These are phyloP conservation scores for Plasmodium blacklocki DNA, from an alignment of 169 alveolate species.

Conservation along the genomic window DNA sequence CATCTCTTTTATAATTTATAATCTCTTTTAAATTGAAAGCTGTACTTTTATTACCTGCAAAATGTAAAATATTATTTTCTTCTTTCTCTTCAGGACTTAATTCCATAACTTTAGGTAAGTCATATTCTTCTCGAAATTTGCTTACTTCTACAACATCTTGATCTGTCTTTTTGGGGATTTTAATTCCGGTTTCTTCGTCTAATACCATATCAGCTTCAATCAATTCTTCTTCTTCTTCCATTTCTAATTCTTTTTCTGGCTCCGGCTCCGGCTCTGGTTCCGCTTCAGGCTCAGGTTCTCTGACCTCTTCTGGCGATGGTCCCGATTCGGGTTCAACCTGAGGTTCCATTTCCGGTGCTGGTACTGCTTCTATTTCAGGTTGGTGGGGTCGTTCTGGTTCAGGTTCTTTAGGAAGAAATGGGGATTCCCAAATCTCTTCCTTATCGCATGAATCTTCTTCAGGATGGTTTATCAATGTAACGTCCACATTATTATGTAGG, in stretches of 20 bases:
- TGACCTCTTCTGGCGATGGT: not conserved
- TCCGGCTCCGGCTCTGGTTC: not conserved
- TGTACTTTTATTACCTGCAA: conserved; percentile 12
- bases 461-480: not conserved
- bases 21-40: conserved; percentile 16
- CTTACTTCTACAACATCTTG: not conserved
- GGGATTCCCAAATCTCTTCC: not conserved
- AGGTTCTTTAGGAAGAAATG: conserved; percentile 1
- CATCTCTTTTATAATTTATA: conserved; percentile 12
- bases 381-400: not conserved
- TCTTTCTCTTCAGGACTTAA: conserved; percentile 20
- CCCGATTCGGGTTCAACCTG: not conserved
- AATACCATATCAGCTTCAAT: not conserved
- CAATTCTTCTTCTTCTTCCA: not conserved
- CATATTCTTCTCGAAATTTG: not conserved
- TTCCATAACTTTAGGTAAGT: conserved; percentile 9
- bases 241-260: not conserved
- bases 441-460: not conserved
- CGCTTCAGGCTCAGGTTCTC: not conserved
- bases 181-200: conserved; percentile 60
- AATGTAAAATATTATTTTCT: conserved; percentile 7
- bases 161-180: conserved; percentile 3
- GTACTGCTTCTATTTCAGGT: not conserved
- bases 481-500: conserved; percentile 47
- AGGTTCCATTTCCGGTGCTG: not conserved